Conservation (phyloP, 2,329 filamentous ascomycete genomes). For the Blumeriella jaapii region DNA sequence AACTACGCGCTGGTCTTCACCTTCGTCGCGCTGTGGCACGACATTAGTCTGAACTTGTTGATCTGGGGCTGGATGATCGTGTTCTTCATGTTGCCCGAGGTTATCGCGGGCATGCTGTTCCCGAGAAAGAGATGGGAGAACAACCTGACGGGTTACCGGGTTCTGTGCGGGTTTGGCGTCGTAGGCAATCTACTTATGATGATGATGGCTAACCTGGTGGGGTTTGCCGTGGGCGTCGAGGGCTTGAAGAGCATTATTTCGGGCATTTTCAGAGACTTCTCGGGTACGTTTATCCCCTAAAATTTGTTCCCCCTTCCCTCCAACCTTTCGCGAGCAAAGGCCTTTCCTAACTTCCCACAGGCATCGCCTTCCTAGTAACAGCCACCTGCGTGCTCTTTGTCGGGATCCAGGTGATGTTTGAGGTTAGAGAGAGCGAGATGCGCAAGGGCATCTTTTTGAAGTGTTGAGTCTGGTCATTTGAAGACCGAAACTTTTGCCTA, state of each 20-base stretch:
- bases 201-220: conserved; percentile 90
- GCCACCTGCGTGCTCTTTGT: conserved; percentile 71
- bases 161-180: conserved; percentile 69
- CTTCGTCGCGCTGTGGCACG: conserved; percentile 96
- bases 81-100: conserved; percentile 85
- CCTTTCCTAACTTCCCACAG: conserved; percentile 29
- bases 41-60: conserved; percentile 80
- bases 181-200: conserved; percentile 86
- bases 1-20: conserved; percentile 86
- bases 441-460: conserved; percentile 73
- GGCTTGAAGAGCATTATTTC: conserved; percentile 66
- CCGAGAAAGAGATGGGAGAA: conserved; percentile 57
- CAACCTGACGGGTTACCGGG: conserved; percentile 60
- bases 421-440: conserved; percentile 75
- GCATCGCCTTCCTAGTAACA: conserved; percentile 58
- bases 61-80: conserved; percentile 97
- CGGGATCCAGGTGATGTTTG: conserved; percentile 91
- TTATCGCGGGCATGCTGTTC: conserved; percentile 60
- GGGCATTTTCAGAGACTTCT: conserved; percentile 65
- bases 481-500: no score
- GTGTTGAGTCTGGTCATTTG: no score
- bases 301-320: neutral
- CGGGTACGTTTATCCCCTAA: conserved; percentile 37
- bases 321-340: conserved; percentile 10
- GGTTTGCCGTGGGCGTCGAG: conserved; percentile 86